phyloP scores from a whole-genome alignment of 1,284 basidiomycete genomes.

The Naganishia liquefaciens region DNA sequence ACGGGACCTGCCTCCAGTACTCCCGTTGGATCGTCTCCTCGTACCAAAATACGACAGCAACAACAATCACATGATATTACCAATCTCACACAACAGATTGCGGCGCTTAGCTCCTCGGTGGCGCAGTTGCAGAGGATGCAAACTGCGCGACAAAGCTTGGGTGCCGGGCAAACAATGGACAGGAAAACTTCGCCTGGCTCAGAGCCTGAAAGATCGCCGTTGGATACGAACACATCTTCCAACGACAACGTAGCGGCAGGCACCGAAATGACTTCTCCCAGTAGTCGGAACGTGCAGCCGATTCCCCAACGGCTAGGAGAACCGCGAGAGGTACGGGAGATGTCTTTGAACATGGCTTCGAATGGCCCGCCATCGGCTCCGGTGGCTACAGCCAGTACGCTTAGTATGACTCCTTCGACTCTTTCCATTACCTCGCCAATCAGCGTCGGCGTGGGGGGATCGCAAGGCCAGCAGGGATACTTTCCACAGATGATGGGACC shows the following conservation, averaged over 20 bases:
- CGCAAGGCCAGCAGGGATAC: slow-evolving; percentile 22
- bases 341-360: background rate
- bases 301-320: background rate
- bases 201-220: too few species aligned
- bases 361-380: background rate
- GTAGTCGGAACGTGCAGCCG: background rate
- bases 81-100: slow-evolving; percentile 74
- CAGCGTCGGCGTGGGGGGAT: background rate
- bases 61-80: slow-evolving; percentile 64
- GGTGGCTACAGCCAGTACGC: background rate
- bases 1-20: background rate
- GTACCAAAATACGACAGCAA: slow-evolving; percentile 36
- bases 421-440: slow-evolving; percentile 13
- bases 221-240: too few species aligned
- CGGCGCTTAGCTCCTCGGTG: slow-evolving; percentile 79
- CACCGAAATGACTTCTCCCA: background rate
- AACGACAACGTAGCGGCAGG: too few species aligned
- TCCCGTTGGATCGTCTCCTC: background rate
- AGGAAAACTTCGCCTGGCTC: slow-evolving; percentile 8
- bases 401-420: slow-evolving; percentile 17
- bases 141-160: slow-evolving; percentile 12
- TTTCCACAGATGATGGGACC: slow-evolving; percentile 15
- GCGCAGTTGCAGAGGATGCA: slow-evolving; percentile 59
- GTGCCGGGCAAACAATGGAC: slow-evolving; percentile 15
- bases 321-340: background rate